Conservation (phyloP, 345 rosid species). For the Citrus inodora region DNA sequence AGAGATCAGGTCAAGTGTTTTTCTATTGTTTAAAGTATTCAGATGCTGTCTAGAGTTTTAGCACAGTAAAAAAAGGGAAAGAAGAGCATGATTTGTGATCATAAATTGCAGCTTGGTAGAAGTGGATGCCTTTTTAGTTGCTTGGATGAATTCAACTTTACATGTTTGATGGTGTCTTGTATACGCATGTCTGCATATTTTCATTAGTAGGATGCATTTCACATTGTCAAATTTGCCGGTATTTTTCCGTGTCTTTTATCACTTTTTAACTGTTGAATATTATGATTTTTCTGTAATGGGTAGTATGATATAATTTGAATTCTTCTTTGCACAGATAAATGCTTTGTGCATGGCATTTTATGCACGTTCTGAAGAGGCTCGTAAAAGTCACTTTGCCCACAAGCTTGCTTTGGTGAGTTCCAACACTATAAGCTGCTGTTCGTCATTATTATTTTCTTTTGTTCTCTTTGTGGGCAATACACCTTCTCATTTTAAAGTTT, state of each 20-base stretch:
- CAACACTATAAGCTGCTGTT: neutral
- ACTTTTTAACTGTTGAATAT: neutral
- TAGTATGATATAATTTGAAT: neutral
- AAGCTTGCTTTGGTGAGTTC: constrained; percentile 82
- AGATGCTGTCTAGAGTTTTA: neutral
- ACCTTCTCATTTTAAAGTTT: neutral
- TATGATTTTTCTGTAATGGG: neutral
- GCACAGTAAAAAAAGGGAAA: neutral
- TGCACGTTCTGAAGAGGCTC: constrained; percentile 93
- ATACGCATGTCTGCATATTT: neutral
- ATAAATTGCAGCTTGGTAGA: neutral
- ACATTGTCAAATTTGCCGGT: neutral
- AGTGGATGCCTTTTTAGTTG: neutral
- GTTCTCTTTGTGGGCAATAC: neutral
- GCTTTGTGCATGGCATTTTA: constrained; percentile 93
- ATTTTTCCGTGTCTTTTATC: neutral
- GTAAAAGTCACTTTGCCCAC: constrained; percentile 85
- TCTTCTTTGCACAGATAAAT: constrained; percentile 54
- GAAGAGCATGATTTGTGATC: neutral
- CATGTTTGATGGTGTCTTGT: neutral
- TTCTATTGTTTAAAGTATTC: neutral
- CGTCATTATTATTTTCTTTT: neutral
- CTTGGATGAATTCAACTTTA: neutral
- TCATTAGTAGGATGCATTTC: neutral
- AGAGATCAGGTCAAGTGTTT: neutral